Evolutionary conservation across 2,329 filamentous ascomycete genomes (phyloP).

Genomic region (Meredithiella fracta): DNA sequence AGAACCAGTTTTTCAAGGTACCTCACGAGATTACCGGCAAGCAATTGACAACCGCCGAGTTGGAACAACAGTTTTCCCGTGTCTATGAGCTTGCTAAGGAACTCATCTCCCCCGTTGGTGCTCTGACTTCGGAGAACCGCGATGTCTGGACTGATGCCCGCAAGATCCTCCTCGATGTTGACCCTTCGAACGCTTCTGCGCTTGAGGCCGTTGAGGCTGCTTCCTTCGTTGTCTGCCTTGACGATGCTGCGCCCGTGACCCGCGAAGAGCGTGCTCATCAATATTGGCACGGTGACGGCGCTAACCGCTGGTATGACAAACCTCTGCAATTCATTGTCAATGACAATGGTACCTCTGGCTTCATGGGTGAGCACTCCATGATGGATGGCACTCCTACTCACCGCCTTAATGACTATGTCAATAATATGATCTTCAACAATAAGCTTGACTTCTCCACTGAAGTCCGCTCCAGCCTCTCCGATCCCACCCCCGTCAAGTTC

Average conservation of each 20-base stretch:
- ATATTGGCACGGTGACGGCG: constrained; percentile 96
- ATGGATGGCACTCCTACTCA: constrained; percentile 99
- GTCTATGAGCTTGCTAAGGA: constrained; percentile 59
- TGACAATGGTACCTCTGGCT: constrained; percentile 92
- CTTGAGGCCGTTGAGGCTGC: constrained; percentile 73
- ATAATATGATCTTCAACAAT: constrained; percentile 81
- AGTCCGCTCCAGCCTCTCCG: constrained; percentile 67
- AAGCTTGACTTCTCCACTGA: constrained; percentile 74
- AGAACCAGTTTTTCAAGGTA: constrained; percentile 97
- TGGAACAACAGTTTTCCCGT: constrained; percentile 74
- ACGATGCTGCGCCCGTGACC: constrained; percentile 80
- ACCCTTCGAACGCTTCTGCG: constrained; percentile 59
- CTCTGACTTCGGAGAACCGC: constrained; percentile 80
- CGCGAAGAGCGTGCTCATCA: constrained; percentile 87
- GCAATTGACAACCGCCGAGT: constrained; percentile 74
- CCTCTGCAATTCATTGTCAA: constrained; percentile 95
- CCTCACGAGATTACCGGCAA: constrained; percentile 63
- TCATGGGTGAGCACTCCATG: constrained; percentile 98
- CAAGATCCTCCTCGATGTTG: constrained; percentile 56
- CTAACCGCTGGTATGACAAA: constrained; percentile 97
- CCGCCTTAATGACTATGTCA: constrained; percentile 87
- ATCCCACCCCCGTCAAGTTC: constrained; percentile 65
- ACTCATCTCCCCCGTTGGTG: constrained; percentile 58
- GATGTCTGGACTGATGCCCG: constrained; percentile 84
- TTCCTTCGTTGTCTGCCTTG: constrained; percentile 83